Evolutionary conservation across 2,329 filamentous ascomycete genomes (phyloP).

Genomic region (Karstenula rhodostoma): DNA sequence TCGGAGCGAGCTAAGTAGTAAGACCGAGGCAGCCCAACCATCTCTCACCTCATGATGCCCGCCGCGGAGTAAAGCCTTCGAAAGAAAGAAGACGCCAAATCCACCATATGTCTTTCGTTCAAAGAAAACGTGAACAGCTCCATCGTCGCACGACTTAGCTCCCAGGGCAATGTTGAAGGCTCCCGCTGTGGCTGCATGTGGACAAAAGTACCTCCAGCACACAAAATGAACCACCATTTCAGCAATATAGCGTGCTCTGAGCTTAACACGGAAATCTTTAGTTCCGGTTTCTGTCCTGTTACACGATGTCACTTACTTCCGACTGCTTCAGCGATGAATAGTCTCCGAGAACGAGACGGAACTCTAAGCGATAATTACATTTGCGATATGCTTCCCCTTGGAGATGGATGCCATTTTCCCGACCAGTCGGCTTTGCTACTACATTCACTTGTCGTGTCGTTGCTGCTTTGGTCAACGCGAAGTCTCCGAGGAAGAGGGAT

Average conservation of each 20-base stretch:
- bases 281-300: too few species aligned
- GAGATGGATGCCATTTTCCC: background rate
- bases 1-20: slow-evolving; percentile 9
- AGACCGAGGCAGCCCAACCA: slow-evolving; percentile 4
- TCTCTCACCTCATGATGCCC: background rate
- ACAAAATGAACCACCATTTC: background rate
- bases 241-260: background rate
- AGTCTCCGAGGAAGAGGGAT: background rate
- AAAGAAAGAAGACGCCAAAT: background rate
- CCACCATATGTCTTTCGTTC: background rate
- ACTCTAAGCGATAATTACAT: background rate
- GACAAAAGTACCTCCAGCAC: background rate
- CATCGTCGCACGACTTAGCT: background rate
- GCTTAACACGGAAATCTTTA: background rate
- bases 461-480: background rate
- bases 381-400: background rate
- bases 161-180: background rate
- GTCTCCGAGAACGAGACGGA: background rate
- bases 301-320: too few species aligned
- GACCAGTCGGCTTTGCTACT: background rate
- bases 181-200: background rate
- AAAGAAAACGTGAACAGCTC: background rate
- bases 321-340: background rate
- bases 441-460: background rate
- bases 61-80: background rate